A percentile compares a stretch with the other conserved stretches of the same genome.
phyloP scores from a whole-genome alignment of 2,329 filamentous ascomycete genomes.

The Didymella pomorum region DNA sequence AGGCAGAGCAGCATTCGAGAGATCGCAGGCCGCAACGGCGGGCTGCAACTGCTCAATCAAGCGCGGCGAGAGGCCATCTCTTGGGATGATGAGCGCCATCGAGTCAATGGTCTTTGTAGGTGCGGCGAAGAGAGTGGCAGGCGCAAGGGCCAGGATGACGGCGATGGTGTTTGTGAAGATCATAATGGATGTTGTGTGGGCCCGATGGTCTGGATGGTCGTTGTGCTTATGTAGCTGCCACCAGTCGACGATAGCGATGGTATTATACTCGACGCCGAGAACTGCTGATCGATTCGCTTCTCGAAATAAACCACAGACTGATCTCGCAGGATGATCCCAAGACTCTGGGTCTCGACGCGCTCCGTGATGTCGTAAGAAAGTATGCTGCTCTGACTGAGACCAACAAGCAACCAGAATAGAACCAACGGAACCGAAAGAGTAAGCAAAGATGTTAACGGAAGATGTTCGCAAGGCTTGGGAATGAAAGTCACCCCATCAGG shows the following conservation, averaged over 20 bases:
- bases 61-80: constrained; percentile 23
- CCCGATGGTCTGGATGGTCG: not conserved
- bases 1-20: constrained; percentile 42
- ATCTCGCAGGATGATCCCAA: not conserved
- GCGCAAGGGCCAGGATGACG: constrained; percentile 47
- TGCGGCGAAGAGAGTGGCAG: constrained; percentile 44
- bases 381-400: constrained; percentile 3
- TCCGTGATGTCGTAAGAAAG: constrained; percentile 19
- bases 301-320: constrained; percentile 7
- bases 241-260: constrained; percentile 9
- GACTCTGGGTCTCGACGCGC: not conserved
- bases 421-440: constrained; percentile 11
- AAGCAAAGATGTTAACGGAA: constrained; percentile 11
- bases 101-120: constrained; percentile 38
- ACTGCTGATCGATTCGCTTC: constrained; percentile 7
- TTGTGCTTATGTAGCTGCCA: constrained; percentile 1
- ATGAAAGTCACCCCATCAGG: constrained; percentile 14
- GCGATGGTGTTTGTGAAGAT: constrained; percentile 45
- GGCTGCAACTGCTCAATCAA: constrained; percentile 32
- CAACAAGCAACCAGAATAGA: constrained; percentile 12
- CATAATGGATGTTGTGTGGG: constrained; percentile 34
- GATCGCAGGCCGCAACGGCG: constrained; percentile 39
- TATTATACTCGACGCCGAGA: constrained; percentile 19
- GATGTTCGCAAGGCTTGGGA: constrained; percentile 13
- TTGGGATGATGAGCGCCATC: constrained; percentile 31